phyloP scores from a whole-genome alignment of 2,329 filamentous ascomycete genomes.

The Sporothrix protearum region DNA sequence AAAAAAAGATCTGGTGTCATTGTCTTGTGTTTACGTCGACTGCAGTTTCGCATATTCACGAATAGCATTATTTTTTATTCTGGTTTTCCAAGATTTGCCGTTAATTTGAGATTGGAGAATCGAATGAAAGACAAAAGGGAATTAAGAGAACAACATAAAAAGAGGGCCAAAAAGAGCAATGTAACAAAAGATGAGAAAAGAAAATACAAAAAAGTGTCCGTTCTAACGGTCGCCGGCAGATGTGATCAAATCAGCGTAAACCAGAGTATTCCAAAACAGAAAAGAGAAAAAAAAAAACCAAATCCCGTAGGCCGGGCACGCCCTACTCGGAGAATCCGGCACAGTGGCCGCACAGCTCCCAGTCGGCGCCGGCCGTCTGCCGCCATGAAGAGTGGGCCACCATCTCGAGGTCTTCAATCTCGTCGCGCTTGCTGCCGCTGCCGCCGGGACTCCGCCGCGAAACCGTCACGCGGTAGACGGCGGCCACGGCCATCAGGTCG shows the following conservation, averaged over 20 bases:
- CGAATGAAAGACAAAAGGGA: not conserved
- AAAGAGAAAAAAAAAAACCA: not conserved
- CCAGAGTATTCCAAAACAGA: not conserved
- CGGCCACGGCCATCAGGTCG: conserved; percentile 39
- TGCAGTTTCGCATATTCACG: no score
- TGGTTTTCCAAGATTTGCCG: no score
- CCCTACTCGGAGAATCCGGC: conserved; percentile 22
- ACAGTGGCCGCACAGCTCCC: conserved; percentile 30
- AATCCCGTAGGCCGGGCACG: no score
- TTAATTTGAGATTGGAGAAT: no score
- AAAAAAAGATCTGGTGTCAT: no score
- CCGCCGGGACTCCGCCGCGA: conserved; percentile 24
- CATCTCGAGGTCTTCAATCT: conserved; percentile 27
- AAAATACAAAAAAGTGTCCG: not conserved
- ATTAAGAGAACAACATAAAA: not conserved
- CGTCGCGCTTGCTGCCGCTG: conserved; percentile 26
- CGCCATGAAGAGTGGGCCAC: conserved; percentile 36
- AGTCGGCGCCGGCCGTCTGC: conserved; percentile 40
- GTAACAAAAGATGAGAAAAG: not conserved
- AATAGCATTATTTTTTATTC: no score
- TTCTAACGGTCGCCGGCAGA: not conserved
- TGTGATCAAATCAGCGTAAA: not conserved
- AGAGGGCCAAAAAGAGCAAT: not conserved
- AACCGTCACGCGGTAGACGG: conserved; percentile 36
- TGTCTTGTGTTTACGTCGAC: not conserved